A percentile compares a stretch with the other conserved stretches of the same genome.
Evolutionary conservation across 257 asterid genomes (phyloP).

Genomic region (Solanum tarijense): DNA sequence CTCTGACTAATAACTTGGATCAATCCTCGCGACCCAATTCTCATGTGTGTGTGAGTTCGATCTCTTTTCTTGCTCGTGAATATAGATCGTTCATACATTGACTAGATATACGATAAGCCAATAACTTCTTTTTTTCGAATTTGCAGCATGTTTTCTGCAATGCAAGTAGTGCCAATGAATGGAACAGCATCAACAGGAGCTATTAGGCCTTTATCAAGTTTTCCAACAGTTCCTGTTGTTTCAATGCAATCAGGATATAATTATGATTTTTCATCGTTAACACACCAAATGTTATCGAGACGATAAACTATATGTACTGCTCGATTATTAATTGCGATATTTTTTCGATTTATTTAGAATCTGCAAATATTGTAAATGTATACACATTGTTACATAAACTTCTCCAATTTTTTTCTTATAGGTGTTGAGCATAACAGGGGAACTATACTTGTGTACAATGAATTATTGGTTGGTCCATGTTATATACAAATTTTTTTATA

Average conservation of each 20-base stretch:
- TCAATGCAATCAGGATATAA: slow-evolving; percentile 9
- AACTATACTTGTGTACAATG: neutral
- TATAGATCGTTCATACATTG: neutral
- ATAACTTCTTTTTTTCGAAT: neutral
- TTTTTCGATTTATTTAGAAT: neutral
- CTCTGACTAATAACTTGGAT: neutral
- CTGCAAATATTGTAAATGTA: neutral
- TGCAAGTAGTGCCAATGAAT: neutral
- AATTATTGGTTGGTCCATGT: neutral
- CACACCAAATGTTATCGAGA: slow-evolving; percentile 14
- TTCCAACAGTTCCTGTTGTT: slow-evolving; percentile 6
- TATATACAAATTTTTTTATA: neutral
- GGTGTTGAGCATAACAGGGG: neutral
- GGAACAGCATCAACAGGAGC: slow-evolving; percentile 6
- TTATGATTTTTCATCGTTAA: slow-evolving; percentile 17
- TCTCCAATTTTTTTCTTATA: neutral
- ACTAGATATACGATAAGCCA: neutral
- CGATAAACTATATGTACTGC: neutral
- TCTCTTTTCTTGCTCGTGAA: neutral
- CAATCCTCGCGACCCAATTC: neutral
- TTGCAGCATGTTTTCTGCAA: slow-evolving; percentile 7
- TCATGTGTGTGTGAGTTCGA: neutral
- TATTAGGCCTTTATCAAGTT: slow-evolving; percentile 5
- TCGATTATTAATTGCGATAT: neutral
- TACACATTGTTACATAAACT: neutral